Conservation (phyloP, 306 rosid genomes). For the Cicer judaicum region DNA sequence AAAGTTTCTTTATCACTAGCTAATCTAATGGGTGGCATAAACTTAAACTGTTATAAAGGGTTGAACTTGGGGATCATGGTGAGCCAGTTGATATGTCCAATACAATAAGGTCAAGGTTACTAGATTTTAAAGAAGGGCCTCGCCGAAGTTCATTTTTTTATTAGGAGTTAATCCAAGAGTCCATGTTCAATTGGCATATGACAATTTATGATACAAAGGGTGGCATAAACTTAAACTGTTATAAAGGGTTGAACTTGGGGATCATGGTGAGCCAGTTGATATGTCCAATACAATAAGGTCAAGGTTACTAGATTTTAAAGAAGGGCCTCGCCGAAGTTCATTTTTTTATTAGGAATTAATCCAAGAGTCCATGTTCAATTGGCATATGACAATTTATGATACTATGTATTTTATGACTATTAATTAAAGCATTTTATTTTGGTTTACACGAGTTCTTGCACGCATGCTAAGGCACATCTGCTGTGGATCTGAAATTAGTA, state of each 20-base stretch:
- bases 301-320: not conserved
- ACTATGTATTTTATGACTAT: not conserved
- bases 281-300: not conserved
- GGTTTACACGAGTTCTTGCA: conserved; percentile 15
- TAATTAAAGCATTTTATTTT: conserved; percentile 5
- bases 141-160: not conserved
- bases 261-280: not conserved
- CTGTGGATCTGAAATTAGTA: conserved; percentile 1
- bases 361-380: conserved; percentile 8
- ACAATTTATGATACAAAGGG: not conserved
- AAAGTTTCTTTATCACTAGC: conserved; percentile 20
- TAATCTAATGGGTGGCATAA: conserved; percentile 4
- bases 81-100: not conserved
- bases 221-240: not conserved
- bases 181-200: conserved; percentile 16
- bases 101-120: not conserved
- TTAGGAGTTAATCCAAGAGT: conserved; percentile 10
- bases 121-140: conserved; percentile 2
- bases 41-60: not conserved
- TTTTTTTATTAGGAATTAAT: conserved; percentile 12
- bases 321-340: not conserved
- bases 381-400: not conserved
- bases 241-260: conserved; percentile 25
- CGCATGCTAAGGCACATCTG: not conserved
- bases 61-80: conserved; percentile 13